phyloP scores from a whole-genome alignment of 345 rosid species.

The Zanthoxylum bungeanum region DNA sequence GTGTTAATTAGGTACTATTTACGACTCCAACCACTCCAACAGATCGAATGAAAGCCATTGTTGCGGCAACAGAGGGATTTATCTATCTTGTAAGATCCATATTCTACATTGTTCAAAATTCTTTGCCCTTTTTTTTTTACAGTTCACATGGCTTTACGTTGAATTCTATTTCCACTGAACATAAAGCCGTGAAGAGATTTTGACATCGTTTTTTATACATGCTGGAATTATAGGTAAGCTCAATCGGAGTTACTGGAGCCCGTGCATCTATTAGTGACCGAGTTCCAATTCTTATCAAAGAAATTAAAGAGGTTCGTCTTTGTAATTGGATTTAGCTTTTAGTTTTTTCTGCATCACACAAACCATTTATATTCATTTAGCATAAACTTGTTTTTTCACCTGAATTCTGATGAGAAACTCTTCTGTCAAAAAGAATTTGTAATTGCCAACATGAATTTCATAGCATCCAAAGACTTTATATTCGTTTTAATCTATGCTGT shows the following conservation, averaged over 20 bases:
- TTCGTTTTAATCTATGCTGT: no score
- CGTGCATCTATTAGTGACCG: slow-evolving; percentile 9
- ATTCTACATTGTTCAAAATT: not conserved
- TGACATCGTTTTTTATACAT: not conserved
- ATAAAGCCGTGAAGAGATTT: not conserved
- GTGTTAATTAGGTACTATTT: slow-evolving; percentile 60
- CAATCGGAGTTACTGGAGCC: slow-evolving; percentile 80
- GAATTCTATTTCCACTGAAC: slow-evolving; percentile 1
- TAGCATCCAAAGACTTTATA: no score
- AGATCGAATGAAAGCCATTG: slow-evolving; percentile 78
- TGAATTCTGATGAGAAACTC: no score
- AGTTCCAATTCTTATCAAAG: slow-evolving; percentile 62
- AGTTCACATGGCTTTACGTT: not conserved
- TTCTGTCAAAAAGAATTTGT: no score
- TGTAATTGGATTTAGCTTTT: no score
- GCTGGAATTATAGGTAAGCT: slow-evolving; percentile 55
- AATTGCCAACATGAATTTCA: no score
- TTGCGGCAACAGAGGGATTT: slow-evolving; percentile 80
- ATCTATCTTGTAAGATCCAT: slow-evolving; percentile 69
- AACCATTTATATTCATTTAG: no score
- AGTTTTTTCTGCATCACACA: no score
- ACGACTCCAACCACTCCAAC: slow-evolving; percentile 80
- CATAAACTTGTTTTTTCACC: no score
- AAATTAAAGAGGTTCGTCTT: slow-evolving; percentile 68
- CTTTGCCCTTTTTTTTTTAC: not conserved